Base-by-base conservation (phyloP, 495 filamentous ascomycete genomes). In the Penicillium ochrochloron region DNA sequence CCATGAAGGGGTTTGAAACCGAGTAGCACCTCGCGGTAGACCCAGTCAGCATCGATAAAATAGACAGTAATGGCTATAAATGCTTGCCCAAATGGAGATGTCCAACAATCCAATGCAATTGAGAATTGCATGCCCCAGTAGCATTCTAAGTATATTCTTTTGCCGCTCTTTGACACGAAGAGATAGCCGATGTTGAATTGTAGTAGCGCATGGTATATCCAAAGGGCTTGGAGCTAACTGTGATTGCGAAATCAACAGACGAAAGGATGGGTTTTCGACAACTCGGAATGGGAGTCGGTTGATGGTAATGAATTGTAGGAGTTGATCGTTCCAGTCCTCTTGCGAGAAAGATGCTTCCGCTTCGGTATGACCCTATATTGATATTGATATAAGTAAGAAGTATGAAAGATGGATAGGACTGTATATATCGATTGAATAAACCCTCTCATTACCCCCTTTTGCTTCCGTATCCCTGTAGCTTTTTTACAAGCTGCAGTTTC, bases 1-100 rank as follows among this genome's bases (percentile, higher is more conserved):
- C 53, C 23, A 53, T 58, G 29, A 60, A 67, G 33, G 34, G 57
- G 61, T 23, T 61, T 57, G 63, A 66, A 27, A 4, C 25, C 25
- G 4, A 27, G 25, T 4, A 27, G 25, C 25, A 27, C 25, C 25
- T 27, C 25, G 25, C 25, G 25, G 25, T 27, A 27, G 25, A 27
- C 25, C 25, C 25, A 27, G 25, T 27, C 25, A 4, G 25, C 25
- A 4, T 27, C 25, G 25, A 27, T 27, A 27, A 27, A 27, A 27
- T 27, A 27, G 25, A 1, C 25, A 27, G 25, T 27, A 4, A 27
- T 27, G 4, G 25, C 25, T 4, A 27, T 27, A 27, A 27, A 27
- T 4, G 25, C 25, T 4, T 27, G 25, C 25, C 25, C 25, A 27
- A 27, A 27, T 4, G 25, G 25, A 4, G 25, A 27, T 27, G 25